Conservation (phyloP, 139 green algal species). For the Trebouxia sp. region DNA sequence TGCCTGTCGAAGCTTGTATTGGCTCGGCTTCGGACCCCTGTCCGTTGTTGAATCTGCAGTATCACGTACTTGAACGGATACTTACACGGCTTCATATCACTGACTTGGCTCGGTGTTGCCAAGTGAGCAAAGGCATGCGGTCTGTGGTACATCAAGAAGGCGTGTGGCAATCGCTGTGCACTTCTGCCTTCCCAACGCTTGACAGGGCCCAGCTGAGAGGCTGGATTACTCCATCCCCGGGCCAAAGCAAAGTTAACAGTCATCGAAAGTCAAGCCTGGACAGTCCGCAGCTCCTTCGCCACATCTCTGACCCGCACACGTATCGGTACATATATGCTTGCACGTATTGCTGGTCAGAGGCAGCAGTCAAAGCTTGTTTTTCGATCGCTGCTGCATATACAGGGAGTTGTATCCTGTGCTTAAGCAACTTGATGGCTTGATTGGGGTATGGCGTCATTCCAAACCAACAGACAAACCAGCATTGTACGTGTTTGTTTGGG, state of each 20-base stretch:
- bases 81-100: not conserved
- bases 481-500: slow-evolving; percentile 18
- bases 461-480: not conserved
- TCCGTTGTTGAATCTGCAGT: not conserved
- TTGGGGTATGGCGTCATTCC: slow-evolving; percentile 1
- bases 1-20: too few relatives aligned
- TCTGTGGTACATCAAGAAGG: not conserved
- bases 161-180: not conserved
- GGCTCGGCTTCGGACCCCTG: not conserved
- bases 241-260: too few relatives aligned
- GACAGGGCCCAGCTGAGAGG: not conserved
- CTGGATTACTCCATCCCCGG: not conserved
- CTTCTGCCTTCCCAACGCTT: not conserved
- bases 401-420: slow-evolving; percentile 18
- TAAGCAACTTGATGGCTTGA: not conserved
- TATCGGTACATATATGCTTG: not conserved
- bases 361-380: too few relatives aligned
- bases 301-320: not conserved
- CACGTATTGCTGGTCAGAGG: too few relatives aligned
- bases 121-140: not conserved
- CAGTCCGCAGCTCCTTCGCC: too few relatives aligned
- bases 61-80: slow-evolving; percentile 13
- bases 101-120: slow-evolving; percentile 7
- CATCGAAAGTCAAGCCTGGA: too few relatives aligned
- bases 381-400: not conserved